phyloP scores from a whole-genome alignment of 495 filamentous ascomycete species.

The Eremomyces bilateralis region DNA sequence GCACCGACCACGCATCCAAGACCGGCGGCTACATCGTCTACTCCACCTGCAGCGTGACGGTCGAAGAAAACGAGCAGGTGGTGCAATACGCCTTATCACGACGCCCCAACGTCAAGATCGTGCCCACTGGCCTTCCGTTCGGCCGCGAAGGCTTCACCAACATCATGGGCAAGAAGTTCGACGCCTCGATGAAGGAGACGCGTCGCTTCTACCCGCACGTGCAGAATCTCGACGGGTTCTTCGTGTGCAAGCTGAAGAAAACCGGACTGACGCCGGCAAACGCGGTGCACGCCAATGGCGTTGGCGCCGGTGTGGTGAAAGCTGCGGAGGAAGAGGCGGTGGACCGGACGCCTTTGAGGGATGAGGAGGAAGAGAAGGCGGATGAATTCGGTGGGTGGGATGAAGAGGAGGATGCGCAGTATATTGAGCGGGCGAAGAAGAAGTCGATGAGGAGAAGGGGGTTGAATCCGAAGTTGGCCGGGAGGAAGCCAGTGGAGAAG shows the following conservation, averaged over 20 bases:
- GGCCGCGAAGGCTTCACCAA: constrained; percentile 76
- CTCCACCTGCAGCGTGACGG: constrained; percentile 77
- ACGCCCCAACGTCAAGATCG: constrained; percentile 80
- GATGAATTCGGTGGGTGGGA: constrained; percentile 44
- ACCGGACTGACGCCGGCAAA: constrained; percentile 42
- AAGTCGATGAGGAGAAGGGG: constrained; percentile 41
- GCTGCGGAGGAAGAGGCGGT: constrained; percentile 12
- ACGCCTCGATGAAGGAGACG: constrained; percentile 62
- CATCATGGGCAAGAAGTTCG: constrained; percentile 77
- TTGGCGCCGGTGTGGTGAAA: constrained; percentile 10
- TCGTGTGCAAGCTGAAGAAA: constrained; percentile 94
- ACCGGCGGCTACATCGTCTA: constrained; percentile 91
- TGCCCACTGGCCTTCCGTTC: constrained; percentile 83
- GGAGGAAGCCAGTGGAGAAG: constrained; percentile 18
- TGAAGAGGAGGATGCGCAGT: constrained; percentile 34
- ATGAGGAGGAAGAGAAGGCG: constrained; percentile 24
- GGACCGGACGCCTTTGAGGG: constrained; percentile 28
- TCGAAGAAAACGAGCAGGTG: constrained; percentile 85
- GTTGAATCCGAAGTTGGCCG: constrained; percentile 32
- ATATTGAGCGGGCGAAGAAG: constrained; percentile 36
- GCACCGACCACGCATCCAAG: constrained; percentile 61
- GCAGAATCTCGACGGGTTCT: constrained; percentile 97
- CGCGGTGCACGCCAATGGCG: constrained; percentile 24
- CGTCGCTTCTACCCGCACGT: constrained; percentile 83
- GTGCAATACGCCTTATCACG: constrained; percentile 81